Percentiles rank a stretch among this genome's conserved stretches.
These are phyloP conservation scores for Saccharomycodes ludwigii DNA, from an alignment of 805 yeast species.

Conservation along the genomic window DNA sequence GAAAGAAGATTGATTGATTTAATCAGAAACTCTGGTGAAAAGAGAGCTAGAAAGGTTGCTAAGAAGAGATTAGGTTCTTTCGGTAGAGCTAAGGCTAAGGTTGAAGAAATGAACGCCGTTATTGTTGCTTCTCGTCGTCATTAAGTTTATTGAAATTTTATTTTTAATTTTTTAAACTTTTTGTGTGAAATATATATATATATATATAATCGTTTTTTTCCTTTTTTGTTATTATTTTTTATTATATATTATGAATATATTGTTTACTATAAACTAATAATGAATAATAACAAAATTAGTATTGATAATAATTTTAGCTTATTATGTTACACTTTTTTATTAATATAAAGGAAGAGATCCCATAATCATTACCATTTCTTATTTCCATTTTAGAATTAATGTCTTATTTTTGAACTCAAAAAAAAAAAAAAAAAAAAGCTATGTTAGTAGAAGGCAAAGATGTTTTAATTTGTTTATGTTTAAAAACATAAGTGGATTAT, in stretches of 20 bases:
- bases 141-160: slow-evolving; percentile 27
- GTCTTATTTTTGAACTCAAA: too few relatives aligned
- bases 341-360: too few relatives aligned
- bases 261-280: not conserved
- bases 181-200: slow-evolving; percentile 3
- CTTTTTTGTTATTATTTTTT: not conserved
- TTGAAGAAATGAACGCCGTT: slow-evolving; percentile 94
- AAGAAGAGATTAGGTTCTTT: slow-evolving; percentile 99
- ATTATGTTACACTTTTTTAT: too few relatives aligned
- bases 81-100: slow-evolving; percentile 99
- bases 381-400: too few relatives aligned
- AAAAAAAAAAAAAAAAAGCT: too few relatives aligned
- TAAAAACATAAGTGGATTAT: too few relatives aligned
- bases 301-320: too few relatives aligned
- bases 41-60: slow-evolving; percentile 99
- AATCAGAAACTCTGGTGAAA: slow-evolving; percentile 99
- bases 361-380: too few relatives aligned
- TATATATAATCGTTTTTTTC: not conserved
- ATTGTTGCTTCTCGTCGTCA: slow-evolving; percentile 96
- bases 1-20: slow-evolving; percentile 99
- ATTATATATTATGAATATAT: not conserved
- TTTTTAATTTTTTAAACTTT: slow-evolving; percentile 4
- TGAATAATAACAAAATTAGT: too few relatives aligned
- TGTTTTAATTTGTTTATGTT: too few relatives aligned
- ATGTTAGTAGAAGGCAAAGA: too few relatives aligned